Evolutionary conservation across 2,329 filamentous ascomycete species (phyloP), one percentile per base, ranked within the genome.

Genomic region (Diaporthe citriasiana): DNA sequence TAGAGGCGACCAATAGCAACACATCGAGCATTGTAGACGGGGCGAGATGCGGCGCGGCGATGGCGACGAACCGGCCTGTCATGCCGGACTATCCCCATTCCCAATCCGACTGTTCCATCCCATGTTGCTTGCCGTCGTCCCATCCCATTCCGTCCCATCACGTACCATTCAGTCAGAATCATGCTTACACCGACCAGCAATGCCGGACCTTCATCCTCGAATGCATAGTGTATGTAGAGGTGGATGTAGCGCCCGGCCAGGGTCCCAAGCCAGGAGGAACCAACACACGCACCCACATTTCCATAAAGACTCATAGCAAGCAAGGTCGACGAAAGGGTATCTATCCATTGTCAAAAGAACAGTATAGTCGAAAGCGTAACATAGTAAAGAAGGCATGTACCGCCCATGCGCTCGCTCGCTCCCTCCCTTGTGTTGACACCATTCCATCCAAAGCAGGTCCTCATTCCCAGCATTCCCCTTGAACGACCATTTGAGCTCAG

Each of bases 361-460:
- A 22, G 19, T 51, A 40, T 68, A 68, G 47, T 38, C 63, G 63
- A 51, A 68, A 68, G 47, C 47, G 33, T 68, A 40, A 68, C 53
- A 40, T 53, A 27, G 33, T 27, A 40, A 38, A 68, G n/a, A 53
- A 53, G 47, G 38, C 45, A 68, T 68, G n/a, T 40, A 17, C 30
- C 63, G 53, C 47, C 63, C 47, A 38, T 68, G 63, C 63, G 60
- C 60, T 66, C 45, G 63, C 60, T 42, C 51, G n/a, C 40, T 60
- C 33, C 65, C 71, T 73, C n/a, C 72, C 73, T 72, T 56, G 47
- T 50, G 47, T 68, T 17, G 63, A 53, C 33, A 68, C 63, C 47
- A 53, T 68, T 13, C 33, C 15, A 68, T 53, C 63, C 45, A 68
- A 68, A 15, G 22, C 47, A 25, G 47, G 38, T 33, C 63, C 40